These are phyloP conservation scores for Spergularia azorica DNA, from an alignment of 179 eudicot species.

Conservation along the genomic window DNA sequence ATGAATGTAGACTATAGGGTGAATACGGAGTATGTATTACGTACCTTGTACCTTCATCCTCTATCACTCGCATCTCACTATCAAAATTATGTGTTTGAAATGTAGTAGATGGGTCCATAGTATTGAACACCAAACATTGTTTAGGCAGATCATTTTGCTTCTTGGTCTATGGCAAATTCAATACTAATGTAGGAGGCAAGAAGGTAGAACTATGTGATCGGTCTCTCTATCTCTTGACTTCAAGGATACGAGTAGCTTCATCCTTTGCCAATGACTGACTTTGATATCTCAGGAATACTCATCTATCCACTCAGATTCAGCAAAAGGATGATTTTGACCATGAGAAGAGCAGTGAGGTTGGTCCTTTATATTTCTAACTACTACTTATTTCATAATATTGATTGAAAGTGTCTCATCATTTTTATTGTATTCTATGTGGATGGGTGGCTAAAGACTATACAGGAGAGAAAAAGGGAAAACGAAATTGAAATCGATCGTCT, in stretches of 20 bases:
- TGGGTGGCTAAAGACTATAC: constrained; percentile 19
- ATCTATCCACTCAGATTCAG: constrained; percentile 33
- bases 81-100: neutral
- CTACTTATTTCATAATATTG: neutral
- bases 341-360: constrained; percentile 53
- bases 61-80: neutral
- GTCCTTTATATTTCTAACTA: neutral
- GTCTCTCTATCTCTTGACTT: neutral
- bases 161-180: neutral
- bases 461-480: constrained; percentile 44
- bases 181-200: neutral
- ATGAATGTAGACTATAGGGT: no score
- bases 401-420: no score
- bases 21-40: no score
- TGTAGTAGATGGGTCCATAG: neutral
- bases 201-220: neutral
- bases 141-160: neutral
- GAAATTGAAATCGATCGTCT: constrained; percentile 66
- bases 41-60: no score
- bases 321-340: constrained; percentile 27
- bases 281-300: constrained; percentile 39
- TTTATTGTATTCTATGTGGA: neutral
- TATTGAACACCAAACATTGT: neutral
- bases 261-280: neutral
- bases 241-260: neutral